Evolutionary conservation across 768 basidiomycete genomes (phyloP).

Genomic region (Termitomyces sp.): DNA sequence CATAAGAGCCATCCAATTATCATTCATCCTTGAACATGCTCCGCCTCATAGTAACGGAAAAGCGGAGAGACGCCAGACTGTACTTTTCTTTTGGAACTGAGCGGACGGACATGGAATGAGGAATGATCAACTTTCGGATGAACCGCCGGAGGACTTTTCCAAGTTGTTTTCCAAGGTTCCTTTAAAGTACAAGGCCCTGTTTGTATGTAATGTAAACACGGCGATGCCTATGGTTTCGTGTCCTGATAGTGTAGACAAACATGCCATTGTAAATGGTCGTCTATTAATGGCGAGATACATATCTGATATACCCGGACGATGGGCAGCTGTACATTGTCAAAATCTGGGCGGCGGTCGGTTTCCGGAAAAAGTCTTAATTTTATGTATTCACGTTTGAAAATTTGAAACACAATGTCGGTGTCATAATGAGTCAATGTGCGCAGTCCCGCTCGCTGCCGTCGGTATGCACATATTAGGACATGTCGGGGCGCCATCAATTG

Average conservation of each 20-base stretch:
- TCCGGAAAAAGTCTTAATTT: not conserved
- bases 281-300: conserved; percentile 1
- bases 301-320: not conserved
- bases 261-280: not conserved
- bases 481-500: conserved; percentile 5
- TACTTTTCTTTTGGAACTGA: conserved; percentile 8
- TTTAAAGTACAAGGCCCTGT: not conserved
- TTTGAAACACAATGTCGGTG: not conserved
- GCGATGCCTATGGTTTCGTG: not conserved
- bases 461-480: conserved; percentile 7
- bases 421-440: conserved; percentile 10
- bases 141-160: conserved; percentile 4
- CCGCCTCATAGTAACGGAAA: conserved; percentile 12
- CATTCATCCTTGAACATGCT: conserved; percentile 13
- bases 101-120: not conserved
- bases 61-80: conserved; percentile 5
- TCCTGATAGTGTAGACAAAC: not conserved
- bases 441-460: conserved; percentile 6
- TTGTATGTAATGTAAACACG: not conserved
- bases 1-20: not conserved
- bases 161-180: not conserved
- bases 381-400: no score
- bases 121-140: conserved; percentile 10
- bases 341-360: not conserved
- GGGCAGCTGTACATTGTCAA: not conserved